Evolutionary conservation across 2,329 filamentous ascomycete genomes (phyloP).

Genomic region (Trematosphaeria pertusa): DNA sequence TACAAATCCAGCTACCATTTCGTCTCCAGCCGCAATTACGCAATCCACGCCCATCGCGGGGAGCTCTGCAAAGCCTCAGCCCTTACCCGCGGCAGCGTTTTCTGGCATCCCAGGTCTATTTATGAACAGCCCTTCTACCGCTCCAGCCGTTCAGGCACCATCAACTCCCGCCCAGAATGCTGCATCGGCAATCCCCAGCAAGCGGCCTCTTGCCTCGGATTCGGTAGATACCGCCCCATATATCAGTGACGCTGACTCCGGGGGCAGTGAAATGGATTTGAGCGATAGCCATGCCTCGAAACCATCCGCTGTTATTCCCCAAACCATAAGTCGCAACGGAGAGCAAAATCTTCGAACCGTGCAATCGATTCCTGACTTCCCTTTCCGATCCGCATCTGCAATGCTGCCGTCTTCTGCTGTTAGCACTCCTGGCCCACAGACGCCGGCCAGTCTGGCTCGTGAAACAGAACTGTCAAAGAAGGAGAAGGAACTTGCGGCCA

Average conservation of each 20-base stretch:
- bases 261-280: slow-evolving; percentile 70
- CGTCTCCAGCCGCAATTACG: neutral
- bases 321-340: neutral
- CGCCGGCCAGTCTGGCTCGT: slow-evolving; percentile 45
- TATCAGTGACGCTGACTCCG: slow-evolving; percentile 72
- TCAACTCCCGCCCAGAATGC: slow-evolving; percentile 7
- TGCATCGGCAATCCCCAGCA: slow-evolving; percentile 46
- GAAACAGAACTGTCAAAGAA: slow-evolving; percentile 55
- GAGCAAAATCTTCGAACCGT: slow-evolving; percentile 21
- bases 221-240: slow-evolving; percentile 87
- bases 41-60: slow-evolving; percentile 9
- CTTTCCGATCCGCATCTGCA: slow-evolving; percentile 31
- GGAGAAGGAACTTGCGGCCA: slow-evolving; percentile 59
- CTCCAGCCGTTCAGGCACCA: slow-evolving; percentile 1
- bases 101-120: slow-evolving; percentile 61
- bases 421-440: slow-evolving; percentile 45
- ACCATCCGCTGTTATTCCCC: slow-evolving; percentile 6
- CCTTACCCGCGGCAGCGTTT: slow-evolving; percentile 24
- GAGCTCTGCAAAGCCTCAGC: slow-evolving; percentile 11
- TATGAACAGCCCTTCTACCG: slow-evolving; percentile 48
- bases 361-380: slow-evolving; percentile 28
- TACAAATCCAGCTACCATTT: neutral
- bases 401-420: slow-evolving; percentile 32
- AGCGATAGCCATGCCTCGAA: slow-evolving; percentile 57
- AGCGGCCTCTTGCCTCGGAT: slow-evolving; percentile 73